Conservation (phyloP, 1,139 yeast genomes). For the Debaryomyces singareniensis region DNA sequence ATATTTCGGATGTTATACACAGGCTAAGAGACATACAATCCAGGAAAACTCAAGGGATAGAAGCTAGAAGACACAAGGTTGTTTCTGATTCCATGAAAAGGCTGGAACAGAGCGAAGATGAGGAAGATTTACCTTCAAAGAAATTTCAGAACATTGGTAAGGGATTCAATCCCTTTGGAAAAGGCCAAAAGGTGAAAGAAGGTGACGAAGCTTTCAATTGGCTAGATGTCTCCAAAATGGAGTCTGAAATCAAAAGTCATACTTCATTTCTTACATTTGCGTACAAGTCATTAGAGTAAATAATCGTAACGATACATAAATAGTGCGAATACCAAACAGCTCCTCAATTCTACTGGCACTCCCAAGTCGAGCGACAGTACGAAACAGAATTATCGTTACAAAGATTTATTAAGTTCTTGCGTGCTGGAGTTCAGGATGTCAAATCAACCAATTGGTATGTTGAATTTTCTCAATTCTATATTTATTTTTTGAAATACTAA, state of each 20-base stretch:
- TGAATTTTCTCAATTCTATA: neutral
- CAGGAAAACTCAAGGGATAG: slow-evolving; percentile 71
- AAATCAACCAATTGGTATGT: slow-evolving; percentile 55
- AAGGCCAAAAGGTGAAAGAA: slow-evolving; percentile 70
- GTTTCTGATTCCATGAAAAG: slow-evolving; percentile 3
- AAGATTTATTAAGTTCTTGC: no score
- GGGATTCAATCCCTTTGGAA: slow-evolving; percentile 89
- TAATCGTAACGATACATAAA: no score
- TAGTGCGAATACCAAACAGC: no score
- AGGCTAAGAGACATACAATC: slow-evolving; percentile 76
- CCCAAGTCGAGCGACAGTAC: no score
- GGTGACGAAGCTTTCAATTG: slow-evolving; percentile 79
- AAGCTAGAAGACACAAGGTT: slow-evolving; percentile 39
- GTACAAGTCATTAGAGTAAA: neutral
- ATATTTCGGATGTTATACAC: slow-evolving; percentile 72
- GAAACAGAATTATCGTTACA: no score
- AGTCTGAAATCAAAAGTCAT: slow-evolving; percentile 83
- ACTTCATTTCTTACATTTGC: slow-evolving; percentile 96
- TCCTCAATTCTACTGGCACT: no score
- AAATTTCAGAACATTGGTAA: slow-evolving; percentile 33
- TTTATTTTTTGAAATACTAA: slow-evolving; percentile 1
- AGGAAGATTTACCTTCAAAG: slow-evolving; percentile 10
- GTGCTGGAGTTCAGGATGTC: slow-evolving; percentile 21
- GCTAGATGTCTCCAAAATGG: slow-evolving; percentile 78
- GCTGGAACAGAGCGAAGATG: slow-evolving; percentile 11